phyloP scores from a whole-genome alignment of 331 rosid species.

The Telfairia occidentalis region DNA sequence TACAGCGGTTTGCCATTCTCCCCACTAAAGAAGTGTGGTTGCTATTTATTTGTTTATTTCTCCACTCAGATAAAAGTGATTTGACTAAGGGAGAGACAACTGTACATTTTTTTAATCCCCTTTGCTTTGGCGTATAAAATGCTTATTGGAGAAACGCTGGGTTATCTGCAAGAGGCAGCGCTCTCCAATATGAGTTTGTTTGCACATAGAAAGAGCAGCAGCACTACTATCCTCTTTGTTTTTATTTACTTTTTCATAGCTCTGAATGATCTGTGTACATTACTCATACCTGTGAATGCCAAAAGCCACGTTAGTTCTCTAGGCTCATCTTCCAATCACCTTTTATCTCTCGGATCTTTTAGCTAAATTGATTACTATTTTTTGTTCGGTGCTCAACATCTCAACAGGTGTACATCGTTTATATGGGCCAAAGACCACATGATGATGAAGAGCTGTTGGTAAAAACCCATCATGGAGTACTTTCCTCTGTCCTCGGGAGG shows the following conservation, averaged over 20 bases:
- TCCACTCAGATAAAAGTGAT: background rate
- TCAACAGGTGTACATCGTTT: background rate
- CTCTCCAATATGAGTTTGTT: background rate
- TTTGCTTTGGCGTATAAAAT: background rate
- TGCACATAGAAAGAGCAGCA: background rate
- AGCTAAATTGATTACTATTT: background rate
- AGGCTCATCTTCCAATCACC: background rate
- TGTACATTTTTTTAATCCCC: background rate
- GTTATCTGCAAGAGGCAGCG: background rate
- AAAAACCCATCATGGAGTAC: background rate
- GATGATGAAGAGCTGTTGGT: background rate
- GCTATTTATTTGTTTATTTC: slow-evolving; percentile 1
- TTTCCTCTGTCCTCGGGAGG: slow-evolving; percentile 2
- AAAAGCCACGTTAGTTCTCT: background rate
- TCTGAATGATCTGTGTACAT: background rate
- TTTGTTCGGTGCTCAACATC: background rate
- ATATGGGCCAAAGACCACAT: background rate
- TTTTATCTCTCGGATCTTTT: background rate
- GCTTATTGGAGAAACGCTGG: background rate
- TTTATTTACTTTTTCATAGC: background rate
- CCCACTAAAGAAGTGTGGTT: background rate
- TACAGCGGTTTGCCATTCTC: background rate
- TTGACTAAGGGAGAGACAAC: background rate
- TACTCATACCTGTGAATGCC: background rate
- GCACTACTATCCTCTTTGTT: background rate